phyloP scores from a whole-genome alignment of 2,329 filamentous ascomycete genomes.

The Aciculosporium take region DNA sequence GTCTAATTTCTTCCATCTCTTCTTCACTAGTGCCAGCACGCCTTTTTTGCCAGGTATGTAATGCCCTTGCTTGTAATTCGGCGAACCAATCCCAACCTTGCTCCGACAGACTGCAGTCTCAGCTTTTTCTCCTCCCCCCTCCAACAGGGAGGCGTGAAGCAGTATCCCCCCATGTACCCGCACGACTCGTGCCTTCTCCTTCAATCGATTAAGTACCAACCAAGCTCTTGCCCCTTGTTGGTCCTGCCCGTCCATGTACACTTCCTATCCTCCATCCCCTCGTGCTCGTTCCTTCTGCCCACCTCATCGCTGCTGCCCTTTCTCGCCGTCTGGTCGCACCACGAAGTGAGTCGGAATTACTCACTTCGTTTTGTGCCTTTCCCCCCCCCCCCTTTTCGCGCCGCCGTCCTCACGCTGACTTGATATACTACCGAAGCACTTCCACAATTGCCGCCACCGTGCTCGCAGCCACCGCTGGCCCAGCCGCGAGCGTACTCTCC shows the following conservation, averaged over 20 bases:
- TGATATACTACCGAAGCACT: background rate
- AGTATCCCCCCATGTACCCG: conserved; percentile 2
- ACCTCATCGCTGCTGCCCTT: background rate
- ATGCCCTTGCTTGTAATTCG: background rate
- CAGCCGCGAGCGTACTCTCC: background rate
- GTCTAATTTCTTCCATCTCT: too few species aligned
- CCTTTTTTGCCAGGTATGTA: too few species aligned
- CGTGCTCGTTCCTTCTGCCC: background rate
- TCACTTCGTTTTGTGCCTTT: background rate
- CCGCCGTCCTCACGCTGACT: conserved; percentile 1
- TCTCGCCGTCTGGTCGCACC: background rate
- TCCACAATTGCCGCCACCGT: background rate
- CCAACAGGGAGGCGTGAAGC: conserved; percentile 1
- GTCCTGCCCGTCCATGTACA: background rate
- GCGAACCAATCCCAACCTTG: background rate
- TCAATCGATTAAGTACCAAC: conserved; percentile 5
- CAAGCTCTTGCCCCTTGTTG: background rate
- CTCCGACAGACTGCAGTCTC: background rate
- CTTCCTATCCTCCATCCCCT: background rate
- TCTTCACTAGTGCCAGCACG: too few species aligned
- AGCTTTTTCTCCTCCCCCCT: background rate
- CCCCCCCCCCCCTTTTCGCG: background rate
- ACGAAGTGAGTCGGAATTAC: background rate
- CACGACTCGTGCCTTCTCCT: conserved; percentile 5
- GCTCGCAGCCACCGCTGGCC: background rate